Base-by-base conservation (phyloP, 2,329 filamentous ascomycete genomes). In the Colletotrichum noveboracense region DNA sequence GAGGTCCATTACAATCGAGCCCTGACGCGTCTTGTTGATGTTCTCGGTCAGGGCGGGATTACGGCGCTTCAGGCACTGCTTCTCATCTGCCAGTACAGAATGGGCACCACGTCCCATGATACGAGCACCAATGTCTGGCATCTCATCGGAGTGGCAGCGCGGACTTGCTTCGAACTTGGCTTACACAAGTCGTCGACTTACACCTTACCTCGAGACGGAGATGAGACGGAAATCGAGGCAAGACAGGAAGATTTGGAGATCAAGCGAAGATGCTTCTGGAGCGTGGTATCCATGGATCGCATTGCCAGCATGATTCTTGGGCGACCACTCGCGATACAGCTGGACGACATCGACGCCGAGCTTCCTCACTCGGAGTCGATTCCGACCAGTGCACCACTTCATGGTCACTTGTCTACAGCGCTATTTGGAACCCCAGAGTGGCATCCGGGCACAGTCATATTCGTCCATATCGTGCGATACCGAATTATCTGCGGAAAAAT, bases 111-210 rank as follows among this genome's bases (percentile, higher is more conserved):
- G 0, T 83, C 85, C 0, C 84, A 83, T 24, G 82, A 86, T 32
- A 82, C 82, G 1, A 83, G 83, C 0, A 81, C 83, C 2, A 86
- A 85, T 68, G 83, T 88, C 32, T 88, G 86, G 86, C 86, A 88
- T 76, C 80, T 87, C 4, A 85, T 87, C 14, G 85, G 86, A 0
- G 83, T 86, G 9, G 85, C 86, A 2, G 84, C 84, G 1, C 80
- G 85, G 8, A 86, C 85, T 34, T 85, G 85, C 66, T 79, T 86
- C 21, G 85, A 86, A 66, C 80, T 87, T 62, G 86, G 86, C 0
- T 76, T 87, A 0, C 86, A 87, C 72, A 81, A 84, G 32, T 84
- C 85, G 16, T 79, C 84, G 2, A 81, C 81, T 0, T 87, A 86
- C 70, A 71, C 78, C 4, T 21, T 58, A 9, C 13, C 56, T 4